These are phyloP conservation scores for Pseudozyma hubeiensis DNA, from an alignment of 1,284 basidiomycete species.

Conservation along the genomic window DNA sequence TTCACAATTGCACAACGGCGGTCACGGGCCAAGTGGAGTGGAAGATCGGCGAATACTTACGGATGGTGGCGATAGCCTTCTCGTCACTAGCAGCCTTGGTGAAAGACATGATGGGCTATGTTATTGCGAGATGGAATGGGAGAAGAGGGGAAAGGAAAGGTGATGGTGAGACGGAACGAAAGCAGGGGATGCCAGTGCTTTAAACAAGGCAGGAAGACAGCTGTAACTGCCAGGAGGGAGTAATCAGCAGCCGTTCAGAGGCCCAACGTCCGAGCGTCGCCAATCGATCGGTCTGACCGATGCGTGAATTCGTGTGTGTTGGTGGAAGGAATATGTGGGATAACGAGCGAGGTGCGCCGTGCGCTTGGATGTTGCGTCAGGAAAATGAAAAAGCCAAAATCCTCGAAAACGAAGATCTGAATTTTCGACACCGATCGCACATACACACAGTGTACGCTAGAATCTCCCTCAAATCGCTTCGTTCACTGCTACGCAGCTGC, in stretches of 20 bases:
- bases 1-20: background rate
- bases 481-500: no score
- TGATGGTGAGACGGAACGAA: constrained; percentile 30
- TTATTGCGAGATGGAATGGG: constrained; percentile 1
- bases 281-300: constrained; percentile 8
- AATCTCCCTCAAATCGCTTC: no score
- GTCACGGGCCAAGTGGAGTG: constrained; percentile 2
- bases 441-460: background rate
- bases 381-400: background rate
- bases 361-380: constrained; percentile 12
- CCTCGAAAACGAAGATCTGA: background rate
- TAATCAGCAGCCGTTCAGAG: background rate
- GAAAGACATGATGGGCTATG: constrained; percentile 51
- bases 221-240: background rate
- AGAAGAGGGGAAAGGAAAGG: constrained; percentile 1
- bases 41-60: constrained; percentile 34
- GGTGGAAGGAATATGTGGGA: background rate
- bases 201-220: constrained; percentile 10
- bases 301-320: background rate
- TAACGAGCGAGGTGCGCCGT: constrained; percentile 2
- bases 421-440: background rate
- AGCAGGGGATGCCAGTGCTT: background rate
- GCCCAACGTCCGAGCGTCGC: background rate
- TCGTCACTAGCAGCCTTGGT: constrained; percentile 54
- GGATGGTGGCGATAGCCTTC: constrained; percentile 62